These are phyloP conservation scores for Sugiyamaella sp. DNA, from an alignment of 1,139 yeast genomes.

Conservation along the genomic window DNA sequence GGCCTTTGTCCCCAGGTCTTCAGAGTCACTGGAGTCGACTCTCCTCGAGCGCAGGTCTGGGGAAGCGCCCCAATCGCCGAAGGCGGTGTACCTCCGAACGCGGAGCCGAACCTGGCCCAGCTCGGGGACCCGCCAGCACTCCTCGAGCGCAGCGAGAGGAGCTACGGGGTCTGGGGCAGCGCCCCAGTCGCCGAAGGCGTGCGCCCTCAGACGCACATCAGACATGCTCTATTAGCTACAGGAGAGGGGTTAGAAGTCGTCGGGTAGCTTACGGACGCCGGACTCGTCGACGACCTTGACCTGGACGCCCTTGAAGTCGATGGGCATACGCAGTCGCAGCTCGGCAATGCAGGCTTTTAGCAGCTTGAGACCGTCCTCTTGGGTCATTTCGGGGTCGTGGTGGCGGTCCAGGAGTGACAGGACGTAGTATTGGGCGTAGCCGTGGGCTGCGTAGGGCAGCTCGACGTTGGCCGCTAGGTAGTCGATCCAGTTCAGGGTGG, in stretches of 20 bases:
- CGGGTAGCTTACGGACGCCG: constrained; percentile 51
- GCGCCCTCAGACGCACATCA: not conserved
- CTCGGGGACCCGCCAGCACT: no score
- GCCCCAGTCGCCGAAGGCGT: constrained; percentile 2
- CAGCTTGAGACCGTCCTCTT: constrained; percentile 78
- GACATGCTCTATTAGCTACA: not conserved
- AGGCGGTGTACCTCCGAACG: no score
- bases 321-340: constrained; percentile 85
- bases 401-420: constrained; percentile 90
- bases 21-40: no score
- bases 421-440: constrained; percentile 94
- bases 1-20: no score
- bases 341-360: constrained; percentile 76
- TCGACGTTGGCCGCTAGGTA: constrained; percentile 90
- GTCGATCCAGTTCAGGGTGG: constrained; percentile 87
- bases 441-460: constrained; percentile 95
- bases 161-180: not conserved
- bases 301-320: constrained; percentile 89
- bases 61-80: no score
- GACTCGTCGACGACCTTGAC: constrained; percentile 69
- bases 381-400: constrained; percentile 74
- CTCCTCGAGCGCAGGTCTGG: no score
- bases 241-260: constrained; percentile 33
- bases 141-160: not conserved
- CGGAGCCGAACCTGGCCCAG: no score